Base-by-base conservation (phyloP, 2,329 filamentous ascomycete species). In the Fusarium sp. region DNA sequence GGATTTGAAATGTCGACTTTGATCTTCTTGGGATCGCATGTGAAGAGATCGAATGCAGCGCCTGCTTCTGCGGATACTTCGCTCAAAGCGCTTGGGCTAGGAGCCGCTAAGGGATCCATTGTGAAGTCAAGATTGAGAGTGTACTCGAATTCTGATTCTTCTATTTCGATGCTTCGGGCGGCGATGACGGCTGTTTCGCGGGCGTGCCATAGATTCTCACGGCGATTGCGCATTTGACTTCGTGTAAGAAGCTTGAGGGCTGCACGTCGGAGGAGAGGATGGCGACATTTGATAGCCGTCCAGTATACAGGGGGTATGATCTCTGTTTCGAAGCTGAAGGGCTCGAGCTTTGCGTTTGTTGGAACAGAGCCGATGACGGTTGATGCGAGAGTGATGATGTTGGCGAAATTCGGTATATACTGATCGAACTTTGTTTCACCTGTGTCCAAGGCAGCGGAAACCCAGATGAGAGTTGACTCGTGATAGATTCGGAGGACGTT, bases 241-340 rank as follows among this genome's bases (percentile, higher is more conserved):
- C 77, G 71, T 9, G 73, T 76, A 13, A 84, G 73, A 14, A 84
- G 76, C 15, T 77, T 72, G 0, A 84, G 73, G 0, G 83, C 83
- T 2, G 81, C 78, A 2, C 82, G 77, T 15, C 83, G 71, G 7
- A 84, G 76, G 18, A 80, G 72, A 0, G 80, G 86, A 61, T 84
- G 83, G 3, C 83, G 78, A 52, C 82, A 84, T 55, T 82, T 83
- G 38, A 75, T 71, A 1, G 76, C 79, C 10, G 81, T 79, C 68
- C 82, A 85, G 69, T 83, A 84, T 1, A 85, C 69, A 1, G 83
- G 80, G 1, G 82, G 80, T 30, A 85, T 77, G 1, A 84, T 58
- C 23, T 83, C 81, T 15, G 81, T 83, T 41, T 85, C 83, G 48
- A 85, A 85, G 9, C 78, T 80, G 38, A 85, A 85, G 6, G 73